Evolutionary conservation across 352 stramenopile species (phyloP), one percentile per base, ranked within the genome.

Genomic region (Elongisporangium prolatum): DNA sequence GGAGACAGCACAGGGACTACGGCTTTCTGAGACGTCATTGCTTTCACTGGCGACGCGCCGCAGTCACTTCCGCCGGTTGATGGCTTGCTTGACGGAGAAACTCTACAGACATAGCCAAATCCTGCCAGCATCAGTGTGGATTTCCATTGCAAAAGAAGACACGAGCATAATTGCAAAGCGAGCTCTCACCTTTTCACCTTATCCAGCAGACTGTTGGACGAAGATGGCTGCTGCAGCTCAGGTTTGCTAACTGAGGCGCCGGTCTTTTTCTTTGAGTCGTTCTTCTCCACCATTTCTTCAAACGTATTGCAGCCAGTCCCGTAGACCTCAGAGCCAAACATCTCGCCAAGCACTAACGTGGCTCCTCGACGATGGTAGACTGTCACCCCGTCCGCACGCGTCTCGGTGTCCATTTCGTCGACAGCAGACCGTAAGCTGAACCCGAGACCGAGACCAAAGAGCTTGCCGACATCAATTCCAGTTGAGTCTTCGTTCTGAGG

Each of bases 221-320:
- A 54, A 40, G 28, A 40, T 40, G 28, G 70, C 56, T 57, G 48
- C 65, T 50, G 64, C 64, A 20, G 74, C 64, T 34, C 51, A 21
- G 28, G 8, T 21, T 76, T 78, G 25, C 56, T 59, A 4, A 40
- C 50, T 51, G 72, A 62, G 0, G 61, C 47, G 5, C 72, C 62
- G 20, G 64, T 64, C 37, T 73, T 79, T 56, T 71, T 79, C 63
- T 69, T 77, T 17, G 75, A 40, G 28, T 40, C 28, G 28, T 40
- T 40, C 78, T 92, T 93, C 44, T 92, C 84, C 37, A 93, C 77
- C 84, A 93, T 93, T 60, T 91, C 82, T 61, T 92, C 80, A 60
- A 91, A 94, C 53, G 73, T 85, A 1, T 55, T 65, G 25, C 59
- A 56, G 50, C 81, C 80, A 21, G 57, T 66, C 24, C 84, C 84